phyloP scores from a whole-genome alignment of 192 early-diverging fungal genomes.

The Mortierella claussenii region DNA sequence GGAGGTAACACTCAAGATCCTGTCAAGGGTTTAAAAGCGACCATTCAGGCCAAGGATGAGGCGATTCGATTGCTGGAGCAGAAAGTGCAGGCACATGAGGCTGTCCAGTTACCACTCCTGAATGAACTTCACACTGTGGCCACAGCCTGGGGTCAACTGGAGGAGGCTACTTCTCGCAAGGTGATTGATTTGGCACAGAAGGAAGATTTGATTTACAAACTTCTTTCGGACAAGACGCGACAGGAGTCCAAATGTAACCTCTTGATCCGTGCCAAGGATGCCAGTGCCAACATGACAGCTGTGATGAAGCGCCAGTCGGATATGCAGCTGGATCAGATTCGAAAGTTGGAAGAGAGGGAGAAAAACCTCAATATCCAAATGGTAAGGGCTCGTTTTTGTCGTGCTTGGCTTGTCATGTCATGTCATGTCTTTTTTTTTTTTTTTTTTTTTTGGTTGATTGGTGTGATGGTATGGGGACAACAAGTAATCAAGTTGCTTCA shows the following conservation, averaged over 20 bases:
- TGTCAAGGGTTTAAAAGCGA: constrained; percentile 28
- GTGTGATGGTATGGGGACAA: too few relatives aligned
- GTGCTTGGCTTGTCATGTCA: neutral
- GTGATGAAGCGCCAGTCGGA: constrained; percentile 84
- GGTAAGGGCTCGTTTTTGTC: constrained; percentile 27
- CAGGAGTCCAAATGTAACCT: constrained; percentile 87
- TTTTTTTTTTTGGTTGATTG: constrained; percentile 1
- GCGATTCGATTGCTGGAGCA: constrained; percentile 65
- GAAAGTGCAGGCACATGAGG: constrained; percentile 60
- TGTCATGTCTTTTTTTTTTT: neutral
- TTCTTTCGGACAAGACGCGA: constrained; percentile 87
- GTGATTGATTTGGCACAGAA: constrained; percentile 82
- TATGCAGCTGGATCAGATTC: constrained; percentile 90
- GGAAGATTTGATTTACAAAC: constrained; percentile 82
- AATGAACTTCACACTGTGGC: constrained; percentile 75
- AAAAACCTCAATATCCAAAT: constrained; percentile 67
- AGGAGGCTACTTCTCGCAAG: constrained; percentile 86
- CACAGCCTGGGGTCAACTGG: constrained; percentile 80
- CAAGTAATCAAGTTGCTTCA: constrained; percentile 48
- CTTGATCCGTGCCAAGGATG: constrained; percentile 82
- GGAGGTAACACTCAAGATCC: constrained; percentile 43
- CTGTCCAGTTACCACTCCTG: constrained; percentile 61
- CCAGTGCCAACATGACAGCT: constrained; percentile 72
- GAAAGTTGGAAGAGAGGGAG: constrained; percentile 83
- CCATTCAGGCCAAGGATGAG: constrained; percentile 59